Base-by-base conservation (phyloP, 2,329 filamentous ascomycete species). In the Zasmidium citrigriseum region DNA sequence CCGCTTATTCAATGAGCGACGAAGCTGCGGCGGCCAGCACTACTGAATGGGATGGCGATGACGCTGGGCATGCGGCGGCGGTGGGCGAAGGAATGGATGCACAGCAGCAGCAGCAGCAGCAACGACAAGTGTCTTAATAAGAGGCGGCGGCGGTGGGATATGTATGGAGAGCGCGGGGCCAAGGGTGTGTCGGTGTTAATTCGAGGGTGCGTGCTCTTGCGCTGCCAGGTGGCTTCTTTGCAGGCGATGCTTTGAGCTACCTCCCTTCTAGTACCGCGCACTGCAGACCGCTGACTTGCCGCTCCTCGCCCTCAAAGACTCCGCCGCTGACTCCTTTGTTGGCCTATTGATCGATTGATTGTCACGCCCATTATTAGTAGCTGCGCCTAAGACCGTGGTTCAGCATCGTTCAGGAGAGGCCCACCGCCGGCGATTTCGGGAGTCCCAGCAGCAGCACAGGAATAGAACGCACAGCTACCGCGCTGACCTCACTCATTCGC, bases 1-100 rank as follows among this genome's bases (percentile, higher is more conserved):
- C 12, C 20, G 52, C 41, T 46, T 23, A 46, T 54, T 23, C 20
- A 51, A 51, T 22, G 54, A 56, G 54, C 46, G 54, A 50, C 47
- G 53, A 24, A 27, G 10, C 44, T 23, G 46, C 45, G 23, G 24
- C 41, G 23, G 24, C 41, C 16, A 29, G 16, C 24, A 49, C 18
- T 21, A 22, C n/a, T 14, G 10, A n/a, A n/a, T n/a, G n/a, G n/a
- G n/a, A n/a, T n/a, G n/a, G n/a, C n/a, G 47, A 49, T 49, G 47
- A 49, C 47, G 22, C 7, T 25, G 21, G 16, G 24, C 47, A 11
- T 47, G 47, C 47, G 23, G 21, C 7, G 47, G 22, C 9, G 10
- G 21, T 11, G 23, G 22, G 21, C 47, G 47, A n/a, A 41, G 34
- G 7, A 41, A 41, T 41, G 18, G 12, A 41, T n/a, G n/a, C n/a